phyloP scores from a whole-genome alignment of 345 rosid species.

The Moricandia moricandioides region DNA sequence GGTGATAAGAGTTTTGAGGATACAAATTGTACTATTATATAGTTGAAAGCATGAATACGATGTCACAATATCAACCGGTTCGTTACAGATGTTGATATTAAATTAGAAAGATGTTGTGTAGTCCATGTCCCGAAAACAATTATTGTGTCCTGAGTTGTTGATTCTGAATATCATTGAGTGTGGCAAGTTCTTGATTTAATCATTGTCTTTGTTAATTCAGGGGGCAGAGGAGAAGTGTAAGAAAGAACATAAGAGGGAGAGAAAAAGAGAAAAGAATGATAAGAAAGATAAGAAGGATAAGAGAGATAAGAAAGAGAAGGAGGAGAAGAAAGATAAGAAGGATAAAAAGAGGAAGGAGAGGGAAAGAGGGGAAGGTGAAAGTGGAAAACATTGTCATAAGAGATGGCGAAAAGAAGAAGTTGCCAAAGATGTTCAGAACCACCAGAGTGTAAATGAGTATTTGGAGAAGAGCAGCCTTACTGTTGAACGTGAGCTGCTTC shows the following conservation, averaged over 20 bases:
- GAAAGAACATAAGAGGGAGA: slow-evolving; percentile 23
- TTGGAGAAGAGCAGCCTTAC: slow-evolving; percentile 35
- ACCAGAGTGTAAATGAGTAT: not conserved
- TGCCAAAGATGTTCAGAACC: slow-evolving; percentile 3
- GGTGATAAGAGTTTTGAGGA: not conserved
- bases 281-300: not conserved
- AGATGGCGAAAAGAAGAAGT: slow-evolving; percentile 17
- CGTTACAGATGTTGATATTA: not conserved
- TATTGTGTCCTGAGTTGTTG: not conserved
- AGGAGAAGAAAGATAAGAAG: slow-evolving; percentile 1
- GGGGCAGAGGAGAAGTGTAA: slow-evolving; percentile 27
- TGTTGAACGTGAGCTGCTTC: slow-evolving; percentile 32
- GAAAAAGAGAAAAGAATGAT: not conserved
- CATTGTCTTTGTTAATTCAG: slow-evolving; percentile 6
- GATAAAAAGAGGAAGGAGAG: slow-evolving; percentile 21
- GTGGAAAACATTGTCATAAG: slow-evolving; percentile 18
- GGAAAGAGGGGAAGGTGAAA: slow-evolving; percentile 28
- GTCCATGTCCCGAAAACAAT: not conserved
- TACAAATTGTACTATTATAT: not conserved
- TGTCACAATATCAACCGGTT: not conserved
- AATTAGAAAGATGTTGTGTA: not conserved
- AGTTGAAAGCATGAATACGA: not conserved
- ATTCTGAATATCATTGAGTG: not conserved
- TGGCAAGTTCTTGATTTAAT: not conserved
- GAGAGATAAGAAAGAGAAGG: slow-evolving; percentile 11